Evolutionary conservation across 192 early-diverging fungal genomes (phyloP), one percentile per base, ranked within the genome.

Genomic region (Backusella tuberculispora): DNA sequence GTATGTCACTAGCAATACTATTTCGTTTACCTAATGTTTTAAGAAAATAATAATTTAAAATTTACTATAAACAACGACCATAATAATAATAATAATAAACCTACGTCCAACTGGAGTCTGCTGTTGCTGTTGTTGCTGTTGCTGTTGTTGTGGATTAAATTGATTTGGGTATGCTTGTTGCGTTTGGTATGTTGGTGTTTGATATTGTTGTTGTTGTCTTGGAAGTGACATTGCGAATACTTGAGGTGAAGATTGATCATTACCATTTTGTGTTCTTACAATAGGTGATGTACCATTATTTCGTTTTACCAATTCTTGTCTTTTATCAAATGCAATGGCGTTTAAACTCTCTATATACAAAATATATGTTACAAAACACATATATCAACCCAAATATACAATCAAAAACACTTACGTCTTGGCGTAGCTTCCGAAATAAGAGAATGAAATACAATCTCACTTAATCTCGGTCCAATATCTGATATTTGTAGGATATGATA

Each of bases 391-490:
- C n/a, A 3, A 19, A 19, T 50, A 10, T 34, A 19, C 2, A 56
- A 56, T 12, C 19, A 9, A 21, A 56, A 46, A 19, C 2, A 24
- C 53, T 24, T 56, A 72, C 70, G 19, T 45, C 43, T 45, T 29
- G 72, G 72, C 12, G 72, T 65, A 12, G 53, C 24, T 2, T 63
- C 72, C 29, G 72, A 34, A 0, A 73, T 43, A 13, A 73, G 24
- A 29, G 72, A 60, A 47, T 73, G 72, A 38, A 73, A 73, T 37
- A 44, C 72, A 1, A 73, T 40, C 37, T 73, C 72, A 63, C 60
- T 60, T 24, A 73, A 64, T 43, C 41, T 40, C 15, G 60, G 34
- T 34, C 60, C 72, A 64, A 60, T 63, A 45, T 73, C 72, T 17
- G 72, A 34, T 21, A 73, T 43, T 29, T 75, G 60, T 53, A 75